A percentile compares a stretch with the other conserved stretches of the same genome.
Evolutionary conservation across 2,329 filamentous ascomycete genomes (phyloP).

Genomic region (Aureobasidium vineae): DNA sequence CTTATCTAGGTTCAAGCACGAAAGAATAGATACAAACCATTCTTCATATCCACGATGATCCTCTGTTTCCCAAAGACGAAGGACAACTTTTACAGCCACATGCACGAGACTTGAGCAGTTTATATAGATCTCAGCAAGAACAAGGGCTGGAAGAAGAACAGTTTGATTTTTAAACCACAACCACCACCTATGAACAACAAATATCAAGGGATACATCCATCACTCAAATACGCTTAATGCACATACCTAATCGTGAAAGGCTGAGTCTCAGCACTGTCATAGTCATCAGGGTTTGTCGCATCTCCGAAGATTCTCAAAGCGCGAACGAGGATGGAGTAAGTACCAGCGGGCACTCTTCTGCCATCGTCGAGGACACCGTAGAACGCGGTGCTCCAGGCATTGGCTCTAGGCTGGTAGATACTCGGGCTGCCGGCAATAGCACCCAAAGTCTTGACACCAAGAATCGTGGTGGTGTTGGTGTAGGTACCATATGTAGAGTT

Average conservation of each 20-base stretch:
- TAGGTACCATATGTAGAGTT: background rate
- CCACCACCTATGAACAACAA: background rate
- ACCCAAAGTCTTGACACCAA: slow-evolving; percentile 26
- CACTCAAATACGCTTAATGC: background rate
- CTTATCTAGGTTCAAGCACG: background rate
- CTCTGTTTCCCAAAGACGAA: too few species aligned
- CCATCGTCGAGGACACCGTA: slow-evolving; percentile 35
- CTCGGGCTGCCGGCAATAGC: slow-evolving; percentile 30
- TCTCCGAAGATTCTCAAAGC: slow-evolving; percentile 37
- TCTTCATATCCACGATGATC: background rate
- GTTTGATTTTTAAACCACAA: background rate
- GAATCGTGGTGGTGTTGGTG: slow-evolving; percentile 24
- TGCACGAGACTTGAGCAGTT: background rate
- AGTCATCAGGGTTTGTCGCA: slow-evolving; percentile 32
- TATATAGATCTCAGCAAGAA: background rate
- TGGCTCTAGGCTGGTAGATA: slow-evolving; percentile 30
- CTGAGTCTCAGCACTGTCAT: slow-evolving; percentile 33
- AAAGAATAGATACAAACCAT: background rate
- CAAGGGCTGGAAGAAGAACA: background rate
- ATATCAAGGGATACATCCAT: background rate
- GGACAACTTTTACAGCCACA: too few species aligned
- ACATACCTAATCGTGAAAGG: slow-evolving; percentile 32
- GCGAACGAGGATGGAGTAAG: slow-evolving; percentile 35
- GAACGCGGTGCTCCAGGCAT: slow-evolving; percentile 28
- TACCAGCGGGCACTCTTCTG: slow-evolving; percentile 34